Conservation (phyloP, 495 filamentous ascomycete species). For the Aspergillus saccharolyticus region DNA sequence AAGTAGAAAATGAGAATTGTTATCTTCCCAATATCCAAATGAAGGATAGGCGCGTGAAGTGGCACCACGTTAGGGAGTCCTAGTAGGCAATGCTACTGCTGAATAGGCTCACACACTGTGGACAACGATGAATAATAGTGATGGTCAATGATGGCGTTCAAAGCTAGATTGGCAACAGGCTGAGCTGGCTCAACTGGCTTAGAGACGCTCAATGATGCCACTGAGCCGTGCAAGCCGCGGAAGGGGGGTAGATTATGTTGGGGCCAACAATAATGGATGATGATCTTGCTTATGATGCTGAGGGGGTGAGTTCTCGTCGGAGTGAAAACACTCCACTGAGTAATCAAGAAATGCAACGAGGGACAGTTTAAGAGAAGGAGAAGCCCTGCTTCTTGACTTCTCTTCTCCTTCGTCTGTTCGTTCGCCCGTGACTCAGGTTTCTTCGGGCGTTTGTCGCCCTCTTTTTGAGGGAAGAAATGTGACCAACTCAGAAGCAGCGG, state of each 20-base stretch:
- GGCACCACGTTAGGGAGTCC: slow-evolving; percentile 15
- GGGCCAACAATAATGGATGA: background rate
- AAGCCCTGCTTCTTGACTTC: background rate
- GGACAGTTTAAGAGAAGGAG: background rate
- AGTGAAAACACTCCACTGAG: background rate
- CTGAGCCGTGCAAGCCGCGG: slow-evolving; percentile 1
- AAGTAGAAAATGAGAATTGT: slow-evolving; percentile 7
- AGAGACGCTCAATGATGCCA: slow-evolving; percentile 18
- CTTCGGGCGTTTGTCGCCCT: background rate
- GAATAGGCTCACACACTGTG: background rate
- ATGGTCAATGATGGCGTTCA: slow-evolving; percentile 6
- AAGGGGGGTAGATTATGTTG: background rate
- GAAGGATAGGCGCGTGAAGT: slow-evolving; percentile 9
- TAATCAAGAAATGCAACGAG: background rate
- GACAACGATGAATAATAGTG: slow-evolving; percentile 10
- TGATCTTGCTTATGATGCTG: background rate
- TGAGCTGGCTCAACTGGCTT: background rate
- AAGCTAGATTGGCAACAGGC: background rate
- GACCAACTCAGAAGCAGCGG: slow-evolving; percentile 10
- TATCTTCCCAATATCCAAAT: background rate
- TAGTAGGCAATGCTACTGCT: background rate
- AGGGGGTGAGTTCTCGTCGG: background rate
- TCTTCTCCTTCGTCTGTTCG: background rate
- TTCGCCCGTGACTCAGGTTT: background rate
- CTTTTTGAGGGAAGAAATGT: background rate